These are phyloP conservation scores for Arabidopsis hybrid DNA, from an alignment of 441 rosid species.

Conservation along the genomic window DNA sequence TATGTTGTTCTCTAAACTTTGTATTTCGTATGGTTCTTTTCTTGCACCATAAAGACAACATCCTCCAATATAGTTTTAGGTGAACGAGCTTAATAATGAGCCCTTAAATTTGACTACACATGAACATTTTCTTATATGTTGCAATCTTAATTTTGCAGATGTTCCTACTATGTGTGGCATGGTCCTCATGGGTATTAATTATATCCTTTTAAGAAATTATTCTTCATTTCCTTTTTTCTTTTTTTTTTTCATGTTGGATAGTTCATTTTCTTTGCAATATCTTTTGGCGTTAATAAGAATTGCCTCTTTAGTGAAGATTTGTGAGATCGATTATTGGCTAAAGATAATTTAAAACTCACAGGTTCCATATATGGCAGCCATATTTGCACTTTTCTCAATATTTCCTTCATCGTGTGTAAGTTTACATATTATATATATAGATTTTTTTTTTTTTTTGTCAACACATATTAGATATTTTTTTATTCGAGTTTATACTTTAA, in stretches of 20 bases:
- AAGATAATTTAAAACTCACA: slow-evolving; percentile 39
- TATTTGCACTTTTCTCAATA: slow-evolving; percentile 64
- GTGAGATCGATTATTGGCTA: slow-evolving; percentile 29
- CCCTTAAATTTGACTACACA: not conserved
- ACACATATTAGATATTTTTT: slow-evolving; percentile 1
- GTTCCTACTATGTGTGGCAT: slow-evolving; percentile 77
- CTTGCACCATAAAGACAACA: no score
- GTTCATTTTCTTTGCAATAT: not conserved
- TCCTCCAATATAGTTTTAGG: not conserved
- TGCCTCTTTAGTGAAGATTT: not conserved
- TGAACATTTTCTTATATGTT: not conserved
- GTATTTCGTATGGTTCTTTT: no score
- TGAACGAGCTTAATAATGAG: not conserved
- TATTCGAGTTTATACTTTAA: not conserved
- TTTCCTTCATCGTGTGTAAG: slow-evolving; percentile 81
- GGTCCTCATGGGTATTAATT: slow-evolving; percentile 81
- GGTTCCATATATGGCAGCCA: slow-evolving; percentile 89
- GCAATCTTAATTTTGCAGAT: slow-evolving; percentile 56
- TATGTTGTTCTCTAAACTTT: not conserved
- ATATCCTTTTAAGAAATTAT: slow-evolving; percentile 18
- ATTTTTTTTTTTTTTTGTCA: no score
- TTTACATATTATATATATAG: slow-evolving; percentile 20
- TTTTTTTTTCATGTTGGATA: not conserved
- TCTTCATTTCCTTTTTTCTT: not conserved
- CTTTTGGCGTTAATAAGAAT: not conserved